phyloP scores from a whole-genome alignment of 768 basidiomycete species.

The Dentipellis fragilis region DNA sequence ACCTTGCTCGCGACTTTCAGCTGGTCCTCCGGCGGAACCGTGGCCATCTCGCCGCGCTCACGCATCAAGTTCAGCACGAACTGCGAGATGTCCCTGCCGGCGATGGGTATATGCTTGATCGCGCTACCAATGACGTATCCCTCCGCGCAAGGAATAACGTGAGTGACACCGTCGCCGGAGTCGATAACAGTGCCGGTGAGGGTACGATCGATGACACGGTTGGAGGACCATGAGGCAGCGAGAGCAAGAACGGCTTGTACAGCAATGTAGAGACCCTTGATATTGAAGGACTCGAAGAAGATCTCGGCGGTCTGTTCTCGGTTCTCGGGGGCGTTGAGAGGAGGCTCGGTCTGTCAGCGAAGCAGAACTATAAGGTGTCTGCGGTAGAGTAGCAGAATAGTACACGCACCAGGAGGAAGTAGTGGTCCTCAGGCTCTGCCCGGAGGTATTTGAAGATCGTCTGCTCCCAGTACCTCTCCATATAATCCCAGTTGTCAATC shows the following conservation, averaged over 20 bases:
- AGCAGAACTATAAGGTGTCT: not conserved
- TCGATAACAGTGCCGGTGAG: conserved; percentile 97
- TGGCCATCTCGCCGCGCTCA: conserved; percentile 84
- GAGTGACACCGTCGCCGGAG: conserved; percentile 98
- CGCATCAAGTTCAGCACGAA: conserved; percentile 94
- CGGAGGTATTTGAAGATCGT: conserved; percentile 99
- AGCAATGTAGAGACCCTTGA: conserved; percentile 95
- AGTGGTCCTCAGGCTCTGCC: conserved; percentile 97
- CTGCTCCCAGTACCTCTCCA: conserved; percentile 99
- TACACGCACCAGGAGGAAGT: conserved; percentile 82
- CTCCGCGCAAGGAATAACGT: conserved; percentile 93
- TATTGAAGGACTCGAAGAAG: conserved; percentile 99
- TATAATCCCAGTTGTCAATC: conserved; percentile 98
- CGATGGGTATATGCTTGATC: conserved; percentile 98
- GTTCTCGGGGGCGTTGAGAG: conserved; percentile 96
- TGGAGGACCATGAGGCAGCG: conserved; percentile 94
- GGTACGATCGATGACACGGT: conserved; percentile 80
- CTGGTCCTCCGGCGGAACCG: conserved; percentile 95
- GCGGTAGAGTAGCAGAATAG: not conserved
- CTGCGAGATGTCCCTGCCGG: conserved; percentile 92
- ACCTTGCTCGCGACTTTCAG: conserved; percentile 84
- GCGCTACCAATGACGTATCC: conserved; percentile 98
- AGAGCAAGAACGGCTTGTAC: conserved; percentile 98
- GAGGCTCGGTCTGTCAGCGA: conserved; percentile 82
- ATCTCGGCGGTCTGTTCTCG: conserved; percentile 98